Conservation (phyloP, 208 protist species). For the Acanthamoeba sp. region DNA sequence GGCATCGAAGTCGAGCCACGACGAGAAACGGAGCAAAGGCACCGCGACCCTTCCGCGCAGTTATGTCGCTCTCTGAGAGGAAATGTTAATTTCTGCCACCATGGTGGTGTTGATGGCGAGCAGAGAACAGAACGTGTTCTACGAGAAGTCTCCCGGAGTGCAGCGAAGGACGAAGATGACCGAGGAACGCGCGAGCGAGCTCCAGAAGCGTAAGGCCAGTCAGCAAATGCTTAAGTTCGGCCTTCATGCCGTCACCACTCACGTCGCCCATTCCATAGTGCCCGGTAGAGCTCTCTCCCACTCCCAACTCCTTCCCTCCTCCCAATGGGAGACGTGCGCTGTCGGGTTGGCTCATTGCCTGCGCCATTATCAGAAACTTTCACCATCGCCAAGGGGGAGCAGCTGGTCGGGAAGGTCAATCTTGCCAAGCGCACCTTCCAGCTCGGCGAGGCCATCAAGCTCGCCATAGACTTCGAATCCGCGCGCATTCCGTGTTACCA, state of each 20-base stretch:
- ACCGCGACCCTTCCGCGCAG: too few relatives aligned
- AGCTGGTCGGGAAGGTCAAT: background rate
- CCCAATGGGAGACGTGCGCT: background rate
- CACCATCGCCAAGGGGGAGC: slow-evolving; percentile 10
- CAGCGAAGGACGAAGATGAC: slow-evolving; percentile 40
- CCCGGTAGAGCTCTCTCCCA: background rate
- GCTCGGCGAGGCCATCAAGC: slow-evolving; percentile 1
- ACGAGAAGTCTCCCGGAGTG: background rate
- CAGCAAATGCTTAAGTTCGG: background rate
- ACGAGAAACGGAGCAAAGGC: background rate
- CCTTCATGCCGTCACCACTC: background rate
- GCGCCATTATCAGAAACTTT: background rate
- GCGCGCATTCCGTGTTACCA: slow-evolving; percentile 18
- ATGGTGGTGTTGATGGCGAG: too few relatives aligned
- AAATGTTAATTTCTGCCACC: too few relatives aligned
- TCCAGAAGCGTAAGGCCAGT: background rate
- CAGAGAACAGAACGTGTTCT: background rate
- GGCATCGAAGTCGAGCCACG: background rate
- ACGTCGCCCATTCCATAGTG: background rate
- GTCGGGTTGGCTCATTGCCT: background rate
- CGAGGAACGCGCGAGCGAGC: background rate
- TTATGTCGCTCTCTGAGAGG: too few relatives aligned
- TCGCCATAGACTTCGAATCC: background rate
- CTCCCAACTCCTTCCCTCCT: background rate
- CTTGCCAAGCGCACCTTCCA: slow-evolving; percentile 24